A percentile compares a stretch with the other conserved stretches of the same genome.
Conservation (phyloP, 768 basidiomycete genomes). For the Trichaptum fuscoviolaceum region DNA sequence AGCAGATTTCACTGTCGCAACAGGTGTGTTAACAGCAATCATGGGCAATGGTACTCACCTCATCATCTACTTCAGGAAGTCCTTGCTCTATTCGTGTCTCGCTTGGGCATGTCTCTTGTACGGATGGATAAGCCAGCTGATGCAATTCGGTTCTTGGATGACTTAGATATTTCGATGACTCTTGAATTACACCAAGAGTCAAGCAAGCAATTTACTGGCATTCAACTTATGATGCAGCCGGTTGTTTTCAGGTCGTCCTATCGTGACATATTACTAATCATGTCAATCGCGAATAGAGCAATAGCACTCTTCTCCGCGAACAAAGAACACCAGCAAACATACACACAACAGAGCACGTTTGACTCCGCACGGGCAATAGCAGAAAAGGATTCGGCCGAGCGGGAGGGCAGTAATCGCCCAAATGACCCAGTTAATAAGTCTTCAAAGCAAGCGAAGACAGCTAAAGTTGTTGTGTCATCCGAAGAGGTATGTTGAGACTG, state of each 20-base stretch:
- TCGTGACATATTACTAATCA: slow-evolving; percentile 88
- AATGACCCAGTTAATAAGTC: neutral
- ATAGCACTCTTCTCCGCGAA: slow-evolving; percentile 61
- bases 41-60: neutral
- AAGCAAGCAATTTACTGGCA: slow-evolving; percentile 70
- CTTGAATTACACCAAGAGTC: slow-evolving; percentile 75
- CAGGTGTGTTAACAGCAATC: slow-evolving; percentile 49
- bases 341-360: neutral
- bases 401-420: neutral
- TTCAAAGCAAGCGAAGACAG: slow-evolving; percentile 15
- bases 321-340: slow-evolving; percentile 19
- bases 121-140: slow-evolving; percentile 82
- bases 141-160: slow-evolving; percentile 87
- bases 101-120: slow-evolving; percentile 90
- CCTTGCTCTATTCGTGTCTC: slow-evolving; percentile 70
- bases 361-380: neutral
- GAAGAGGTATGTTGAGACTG: slow-evolving; percentile 58
- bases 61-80: slow-evolving; percentile 49
- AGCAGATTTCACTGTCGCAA: slow-evolving; percentile 82
- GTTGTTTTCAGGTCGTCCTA: slow-evolving; percentile 94
- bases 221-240: slow-evolving; percentile 77
- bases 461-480: slow-evolving; percentile 59
- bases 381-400: neutral
- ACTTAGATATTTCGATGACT: slow-evolving; percentile 82
- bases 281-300: slow-evolving; percentile 80